These are phyloP conservation scores for Podila epicladia DNA, from an alignment of 192 early-diverging fungal species.

Conservation along the genomic window DNA sequence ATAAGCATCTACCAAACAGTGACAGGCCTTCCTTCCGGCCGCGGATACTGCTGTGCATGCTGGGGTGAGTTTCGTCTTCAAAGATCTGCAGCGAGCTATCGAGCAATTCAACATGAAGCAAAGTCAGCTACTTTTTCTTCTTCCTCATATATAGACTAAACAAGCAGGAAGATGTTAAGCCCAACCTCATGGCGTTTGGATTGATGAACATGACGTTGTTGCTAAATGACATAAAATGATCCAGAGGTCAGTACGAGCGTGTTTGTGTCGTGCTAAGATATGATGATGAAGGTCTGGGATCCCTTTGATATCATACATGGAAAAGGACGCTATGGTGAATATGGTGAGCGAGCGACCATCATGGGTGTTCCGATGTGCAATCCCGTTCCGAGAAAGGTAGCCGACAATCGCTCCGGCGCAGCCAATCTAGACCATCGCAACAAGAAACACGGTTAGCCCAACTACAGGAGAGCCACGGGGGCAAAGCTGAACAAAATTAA, in stretches of 20 bases:
- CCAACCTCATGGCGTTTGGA: slow-evolving; percentile 66
- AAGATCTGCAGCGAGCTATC: slow-evolving; percentile 85
- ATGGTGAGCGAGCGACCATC: slow-evolving; percentile 9
- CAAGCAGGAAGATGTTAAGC: neutral
- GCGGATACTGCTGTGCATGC: slow-evolving; percentile 72
- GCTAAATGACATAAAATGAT: slow-evolving; percentile 23
- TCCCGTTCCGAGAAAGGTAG: slow-evolving; percentile 42
- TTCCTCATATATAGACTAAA: too few relatives aligned
- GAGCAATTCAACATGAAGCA: neutral
- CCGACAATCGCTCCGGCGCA: slow-evolving; percentile 57
- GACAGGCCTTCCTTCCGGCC: slow-evolving; percentile 75
- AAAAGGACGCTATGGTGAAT: slow-evolving; percentile 44
- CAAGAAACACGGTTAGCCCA: neutral
- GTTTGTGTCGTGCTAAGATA: neutral
- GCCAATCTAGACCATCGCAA: slow-evolving; percentile 31
- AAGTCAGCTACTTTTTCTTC: too few relatives aligned
- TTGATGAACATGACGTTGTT: slow-evolving; percentile 65
- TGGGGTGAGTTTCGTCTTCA: slow-evolving; percentile 81
- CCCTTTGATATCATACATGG: slow-evolving; percentile 20
- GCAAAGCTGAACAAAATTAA: neutral
- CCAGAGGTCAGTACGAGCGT: neutral
- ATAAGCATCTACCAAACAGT: slow-evolving; percentile 68
- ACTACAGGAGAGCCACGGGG: neutral
- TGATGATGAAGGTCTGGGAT: neutral
- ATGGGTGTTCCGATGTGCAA: slow-evolving; percentile 14